Evolutionary conservation across 768 basidiomycete species (phyloP).

Genomic region (Phanerochaete carnosa): DNA sequence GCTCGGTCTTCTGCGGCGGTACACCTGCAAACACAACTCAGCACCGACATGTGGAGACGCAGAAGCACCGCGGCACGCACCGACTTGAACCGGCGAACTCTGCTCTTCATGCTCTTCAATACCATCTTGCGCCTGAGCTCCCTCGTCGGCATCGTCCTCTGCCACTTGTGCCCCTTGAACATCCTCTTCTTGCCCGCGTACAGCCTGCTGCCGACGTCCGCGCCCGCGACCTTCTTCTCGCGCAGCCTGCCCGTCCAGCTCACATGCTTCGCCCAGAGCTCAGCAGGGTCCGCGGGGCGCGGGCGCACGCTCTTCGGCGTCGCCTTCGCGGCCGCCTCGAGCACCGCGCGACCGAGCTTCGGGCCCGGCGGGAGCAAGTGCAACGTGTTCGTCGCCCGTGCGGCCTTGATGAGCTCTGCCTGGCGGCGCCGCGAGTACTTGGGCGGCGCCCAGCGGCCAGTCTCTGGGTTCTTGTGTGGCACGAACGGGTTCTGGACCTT

Average conservation of each 20-base stretch:
- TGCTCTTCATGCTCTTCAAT: constrained; percentile 66
- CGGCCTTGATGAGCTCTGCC: constrained; percentile 74
- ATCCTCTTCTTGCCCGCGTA: constrained; percentile 78
- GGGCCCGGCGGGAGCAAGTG: constrained; percentile 68
- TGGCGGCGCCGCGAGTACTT: constrained; percentile 74
- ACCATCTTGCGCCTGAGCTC: constrained; percentile 49
- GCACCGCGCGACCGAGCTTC: constrained; percentile 37
- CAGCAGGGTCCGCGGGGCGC: constrained; percentile 5
- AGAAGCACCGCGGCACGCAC: constrained; percentile 30
- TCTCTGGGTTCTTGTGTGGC: constrained; percentile 53
- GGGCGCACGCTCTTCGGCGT: neutral
- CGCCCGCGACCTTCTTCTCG: constrained; percentile 38
- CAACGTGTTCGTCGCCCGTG: constrained; percentile 48
- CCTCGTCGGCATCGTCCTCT: constrained; percentile 51
- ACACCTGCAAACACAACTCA: neutral
- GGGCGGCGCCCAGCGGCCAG: constrained; percentile 65
- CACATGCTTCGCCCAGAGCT: constrained; percentile 14
- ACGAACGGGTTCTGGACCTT: constrained; percentile 63
- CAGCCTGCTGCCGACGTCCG: constrained; percentile 54
- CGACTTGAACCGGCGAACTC: constrained; percentile 63
- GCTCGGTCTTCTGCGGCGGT: constrained; percentile 11
- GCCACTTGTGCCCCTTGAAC: constrained; percentile 95
- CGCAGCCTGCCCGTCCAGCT: constrained; percentile 27
- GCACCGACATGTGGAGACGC: neutral
- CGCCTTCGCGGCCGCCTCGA: constrained; percentile 4